A percentile compares a stretch with the other conserved stretches of the same genome.
These are phyloP conservation scores for Pyrenochaeta sp. DNA, from an alignment of 2,329 filamentous ascomycete genomes.

Conservation along the genomic window DNA sequence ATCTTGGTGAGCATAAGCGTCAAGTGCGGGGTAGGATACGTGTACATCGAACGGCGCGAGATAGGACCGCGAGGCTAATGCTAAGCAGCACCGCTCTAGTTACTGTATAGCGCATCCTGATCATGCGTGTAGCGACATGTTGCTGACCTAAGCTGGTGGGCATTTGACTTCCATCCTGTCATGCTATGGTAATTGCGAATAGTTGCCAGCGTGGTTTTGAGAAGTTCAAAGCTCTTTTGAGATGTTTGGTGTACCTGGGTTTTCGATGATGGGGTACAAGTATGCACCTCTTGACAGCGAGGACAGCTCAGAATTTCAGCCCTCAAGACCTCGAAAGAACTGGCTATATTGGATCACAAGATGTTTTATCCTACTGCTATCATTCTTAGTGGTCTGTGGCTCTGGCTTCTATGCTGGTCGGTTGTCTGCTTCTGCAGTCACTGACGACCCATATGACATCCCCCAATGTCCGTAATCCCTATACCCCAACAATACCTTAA, in stretches of 20 bases:
- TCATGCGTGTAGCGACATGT: background rate
- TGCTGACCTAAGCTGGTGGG: background rate
- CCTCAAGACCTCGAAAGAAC: background rate
- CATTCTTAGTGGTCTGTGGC: background rate
- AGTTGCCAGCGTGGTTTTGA: background rate
- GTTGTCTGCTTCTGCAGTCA: background rate
- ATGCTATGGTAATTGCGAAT: background rate
- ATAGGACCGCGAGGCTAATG: background rate
- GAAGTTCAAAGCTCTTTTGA: background rate
- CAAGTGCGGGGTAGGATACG: background rate
- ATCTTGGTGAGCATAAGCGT: background rate
- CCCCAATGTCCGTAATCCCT: background rate
- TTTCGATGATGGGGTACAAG: background rate
- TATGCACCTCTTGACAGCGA: background rate
- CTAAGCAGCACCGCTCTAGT: background rate
- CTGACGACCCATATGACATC: background rate
- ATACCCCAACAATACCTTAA: background rate
- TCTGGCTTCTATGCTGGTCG: background rate
- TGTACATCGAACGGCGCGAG: background rate
- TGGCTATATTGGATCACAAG: background rate
- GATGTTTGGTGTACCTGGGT: background rate
- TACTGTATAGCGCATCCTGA: background rate
- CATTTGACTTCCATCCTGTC: background rate
- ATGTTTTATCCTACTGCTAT: background rate
- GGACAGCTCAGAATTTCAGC: background rate